phyloP scores from a whole-genome alignment of 208 protist genomes.

The Wallacemonas rigidus region DNA sequence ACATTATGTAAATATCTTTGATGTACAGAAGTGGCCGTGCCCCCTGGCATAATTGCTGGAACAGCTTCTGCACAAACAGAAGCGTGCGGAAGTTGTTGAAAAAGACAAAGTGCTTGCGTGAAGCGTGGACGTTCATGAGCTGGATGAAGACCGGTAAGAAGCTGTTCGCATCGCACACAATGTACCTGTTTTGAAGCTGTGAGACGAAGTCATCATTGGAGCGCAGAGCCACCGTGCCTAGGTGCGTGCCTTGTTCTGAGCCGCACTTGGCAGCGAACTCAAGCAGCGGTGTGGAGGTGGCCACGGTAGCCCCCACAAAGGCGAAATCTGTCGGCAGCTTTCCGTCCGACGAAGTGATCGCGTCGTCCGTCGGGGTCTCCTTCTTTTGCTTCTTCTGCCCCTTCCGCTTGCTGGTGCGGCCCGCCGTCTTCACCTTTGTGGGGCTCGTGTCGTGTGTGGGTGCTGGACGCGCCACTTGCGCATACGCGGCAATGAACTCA shows the following conservation, averaged over 20 bases:
- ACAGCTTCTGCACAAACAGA: slow-evolving; percentile 69
- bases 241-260: slow-evolving; percentile 21
- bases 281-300: slow-evolving; percentile 52
- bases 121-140: slow-evolving; percentile 85
- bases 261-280: slow-evolving; percentile 38
- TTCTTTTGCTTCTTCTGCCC: slow-evolving; percentile 3
- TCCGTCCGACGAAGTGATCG: background rate
- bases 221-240: slow-evolving; percentile 47
- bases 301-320: slow-evolving; percentile 88
- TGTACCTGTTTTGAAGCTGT: slow-evolving; percentile 77
- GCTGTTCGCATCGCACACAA: slow-evolving; percentile 65
- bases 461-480: background rate
- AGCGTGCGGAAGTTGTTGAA: slow-evolving; percentile 82
- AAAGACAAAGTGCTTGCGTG: slow-evolving; percentile 93
- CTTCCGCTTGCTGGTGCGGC: background rate
- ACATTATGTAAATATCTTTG: slow-evolving; percentile 74
- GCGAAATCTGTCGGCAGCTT: slow-evolving; percentile 59
- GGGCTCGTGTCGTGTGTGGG: too few species aligned
- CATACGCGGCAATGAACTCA: slow-evolving; percentile 35
- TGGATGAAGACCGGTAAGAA: slow-evolving; percentile 81
- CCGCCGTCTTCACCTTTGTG: too few species aligned
- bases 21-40: slow-evolving; percentile 65
- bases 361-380: background rate
- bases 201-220: slow-evolving; percentile 53
- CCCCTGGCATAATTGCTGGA: slow-evolving; percentile 47